phyloP scores from a whole-genome alignment of 306 rosid genomes.

The Gastrolobium bilobum region DNA sequence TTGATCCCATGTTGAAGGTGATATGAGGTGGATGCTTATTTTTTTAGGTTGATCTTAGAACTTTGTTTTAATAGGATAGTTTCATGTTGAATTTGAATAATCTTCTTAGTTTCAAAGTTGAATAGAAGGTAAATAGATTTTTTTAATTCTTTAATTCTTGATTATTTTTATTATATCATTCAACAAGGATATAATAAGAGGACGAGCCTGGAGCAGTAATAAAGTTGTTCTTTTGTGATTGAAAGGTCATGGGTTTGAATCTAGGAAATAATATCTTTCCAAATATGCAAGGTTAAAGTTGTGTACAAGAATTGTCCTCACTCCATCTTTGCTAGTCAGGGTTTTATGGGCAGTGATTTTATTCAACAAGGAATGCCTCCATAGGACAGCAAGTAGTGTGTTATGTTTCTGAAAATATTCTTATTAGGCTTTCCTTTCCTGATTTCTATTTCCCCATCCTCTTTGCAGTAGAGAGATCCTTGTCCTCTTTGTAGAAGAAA shows the following conservation, averaged over 20 bases:
- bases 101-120: conserved; percentile 15
- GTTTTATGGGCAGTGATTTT: too few species aligned
- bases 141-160: background rate
- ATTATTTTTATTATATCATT: background rate
- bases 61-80: conserved; percentile 18
- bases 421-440: conserved; percentile 21
- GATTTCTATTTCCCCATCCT: conserved; percentile 9
- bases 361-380: background rate
- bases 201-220: too few species aligned
- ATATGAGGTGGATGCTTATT: conserved; percentile 41
- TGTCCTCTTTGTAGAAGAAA: conserved; percentile 21
- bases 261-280: too few species aligned
- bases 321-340: too few species aligned
- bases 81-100: background rate
- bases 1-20: conserved; percentile 39
- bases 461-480: conserved; percentile 24
- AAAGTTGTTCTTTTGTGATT: too few species aligned
- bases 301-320: too few species aligned
- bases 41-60: conserved; percentile 25
- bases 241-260: too few species aligned
- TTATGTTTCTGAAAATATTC: conserved; percentile 15
- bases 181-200: background rate
- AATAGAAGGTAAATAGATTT: conserved; percentile 4
- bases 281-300: too few species aligned
- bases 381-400: background rate